Conservation (phyloP, 345 rosid genomes). For the Ceriops tagal region DNA sequence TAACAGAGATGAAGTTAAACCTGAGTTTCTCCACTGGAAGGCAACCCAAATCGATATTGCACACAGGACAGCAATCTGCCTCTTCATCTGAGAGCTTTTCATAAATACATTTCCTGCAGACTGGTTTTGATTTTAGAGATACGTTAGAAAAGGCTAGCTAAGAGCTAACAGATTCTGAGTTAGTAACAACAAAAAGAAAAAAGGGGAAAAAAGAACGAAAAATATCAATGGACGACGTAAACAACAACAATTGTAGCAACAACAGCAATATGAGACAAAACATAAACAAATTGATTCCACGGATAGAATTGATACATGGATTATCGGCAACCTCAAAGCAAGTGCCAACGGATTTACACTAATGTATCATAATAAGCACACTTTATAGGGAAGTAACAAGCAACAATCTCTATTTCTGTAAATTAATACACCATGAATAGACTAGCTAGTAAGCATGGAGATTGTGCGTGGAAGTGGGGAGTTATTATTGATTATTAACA, state of each 20-base stretch:
- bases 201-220: background rate
- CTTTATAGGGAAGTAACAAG: background rate
- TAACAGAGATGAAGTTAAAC: slow-evolving; percentile 21
- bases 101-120: slow-evolving; percentile 74
- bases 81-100: slow-evolving; percentile 66
- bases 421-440: background rate
- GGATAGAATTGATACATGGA: background rate
- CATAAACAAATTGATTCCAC: background rate
- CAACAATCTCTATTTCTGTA: background rate
- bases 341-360: background rate
- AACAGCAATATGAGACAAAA: background rate
- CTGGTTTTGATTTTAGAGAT: slow-evolving; percentile 34
- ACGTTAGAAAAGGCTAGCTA: slow-evolving; percentile 13
- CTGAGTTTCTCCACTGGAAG: slow-evolving; percentile 67
- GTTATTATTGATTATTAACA: background rate
- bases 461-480: background rate
- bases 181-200: background rate
- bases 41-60: slow-evolving; percentile 60
- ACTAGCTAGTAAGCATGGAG: background rate
- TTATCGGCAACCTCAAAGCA: background rate
- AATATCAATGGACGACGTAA: background rate
- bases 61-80: slow-evolving; percentile 64
- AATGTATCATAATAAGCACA: background rate
- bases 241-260: background rate
- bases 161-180: background rate